Evolutionary conservation across 352 stramenopile species (phyloP).

Genomic region (Aphanomyces stellatus): DNA sequence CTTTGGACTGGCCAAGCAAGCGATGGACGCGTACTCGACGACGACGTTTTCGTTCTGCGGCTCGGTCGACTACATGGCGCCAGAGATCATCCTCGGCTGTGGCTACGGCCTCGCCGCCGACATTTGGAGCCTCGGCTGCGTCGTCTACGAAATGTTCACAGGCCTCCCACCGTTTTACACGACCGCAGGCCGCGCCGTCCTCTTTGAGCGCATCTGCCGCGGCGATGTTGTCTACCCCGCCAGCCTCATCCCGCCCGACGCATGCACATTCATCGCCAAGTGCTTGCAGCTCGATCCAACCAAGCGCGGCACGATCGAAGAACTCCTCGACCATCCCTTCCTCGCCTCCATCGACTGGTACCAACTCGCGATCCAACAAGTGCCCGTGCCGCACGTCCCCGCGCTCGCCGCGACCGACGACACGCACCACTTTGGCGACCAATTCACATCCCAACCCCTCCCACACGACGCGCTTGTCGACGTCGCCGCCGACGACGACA

Average conservation of each 20-base stretch:
- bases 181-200: slow-evolving; percentile 67
- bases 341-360: slow-evolving; percentile 69
- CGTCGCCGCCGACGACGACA: background rate
- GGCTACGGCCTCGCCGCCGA: slow-evolving; percentile 73
- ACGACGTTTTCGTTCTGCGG: slow-evolving; percentile 65
- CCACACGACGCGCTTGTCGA: background rate
- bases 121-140: slow-evolving; percentile 85
- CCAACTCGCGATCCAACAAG: slow-evolving; percentile 61
- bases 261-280: slow-evolving; percentile 44
- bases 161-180: slow-evolving; percentile 91
- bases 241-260: slow-evolving; percentile 72
- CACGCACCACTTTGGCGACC: slow-evolving; percentile 15
- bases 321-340: slow-evolving; percentile 69
- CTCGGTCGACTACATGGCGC: slow-evolving; percentile 78
- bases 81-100: slow-evolving; percentile 60
- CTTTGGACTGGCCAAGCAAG: slow-evolving; percentile 73
- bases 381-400: slow-evolving; percentile 22
- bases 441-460: slow-evolving; percentile 9
- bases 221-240: slow-evolving; percentile 88
- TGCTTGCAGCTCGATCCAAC: slow-evolving; percentile 52
- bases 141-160: slow-evolving; percentile 77
- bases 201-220: slow-evolving; percentile 97
- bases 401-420: background rate
- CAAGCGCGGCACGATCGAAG: slow-evolving; percentile 52
- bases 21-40: slow-evolving; percentile 38